Evolutionary conservation across 129 eudicot species (phyloP).

Genomic region (Tagetes erecta): DNA sequence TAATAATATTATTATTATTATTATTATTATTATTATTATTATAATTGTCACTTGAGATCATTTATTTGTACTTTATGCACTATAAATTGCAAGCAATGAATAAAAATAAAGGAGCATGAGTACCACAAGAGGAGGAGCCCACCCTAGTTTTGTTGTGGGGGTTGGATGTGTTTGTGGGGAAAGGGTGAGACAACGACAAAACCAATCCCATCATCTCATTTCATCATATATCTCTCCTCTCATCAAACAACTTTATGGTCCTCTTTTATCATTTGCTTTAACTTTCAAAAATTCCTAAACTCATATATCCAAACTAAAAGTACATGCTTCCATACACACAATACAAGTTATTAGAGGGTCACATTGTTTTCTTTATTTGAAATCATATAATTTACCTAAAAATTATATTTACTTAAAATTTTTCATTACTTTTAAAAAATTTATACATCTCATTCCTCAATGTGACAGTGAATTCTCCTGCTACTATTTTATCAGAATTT

Average conservation of each 20-base stretch:
- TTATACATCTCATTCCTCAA: no score
- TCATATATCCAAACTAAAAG: not conserved
- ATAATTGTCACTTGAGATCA: not conserved
- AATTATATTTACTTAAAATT: no score
- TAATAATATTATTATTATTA: no score
- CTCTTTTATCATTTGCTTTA: conserved; percentile 36
- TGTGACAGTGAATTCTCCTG: no score
- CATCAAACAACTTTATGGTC: conserved; percentile 66
- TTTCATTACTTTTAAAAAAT: no score
- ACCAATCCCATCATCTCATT: conserved; percentile 45
- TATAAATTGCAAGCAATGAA: conserved; percentile 32
- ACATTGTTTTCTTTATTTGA: no score
- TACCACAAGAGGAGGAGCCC: conserved; percentile 36
- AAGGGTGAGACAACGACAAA: conserved; percentile 39
- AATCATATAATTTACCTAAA: no score
- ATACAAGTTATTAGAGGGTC: not conserved
- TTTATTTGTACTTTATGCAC: conserved; percentile 10
- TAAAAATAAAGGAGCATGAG: conserved; percentile 35
- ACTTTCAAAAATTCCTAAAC: not conserved
- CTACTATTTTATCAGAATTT: no score
- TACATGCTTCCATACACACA: not conserved
- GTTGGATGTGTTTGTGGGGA: conserved; percentile 39
- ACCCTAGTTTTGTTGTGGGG: conserved; percentile 36
- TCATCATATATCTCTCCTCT: conserved; percentile 25
- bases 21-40: not conserved